A percentile compares a stretch with the other conserved stretches of the same genome.
Evolutionary conservation across 2,329 filamentous ascomycete species (phyloP).

Genomic region (Verticillium nubilum): DNA sequence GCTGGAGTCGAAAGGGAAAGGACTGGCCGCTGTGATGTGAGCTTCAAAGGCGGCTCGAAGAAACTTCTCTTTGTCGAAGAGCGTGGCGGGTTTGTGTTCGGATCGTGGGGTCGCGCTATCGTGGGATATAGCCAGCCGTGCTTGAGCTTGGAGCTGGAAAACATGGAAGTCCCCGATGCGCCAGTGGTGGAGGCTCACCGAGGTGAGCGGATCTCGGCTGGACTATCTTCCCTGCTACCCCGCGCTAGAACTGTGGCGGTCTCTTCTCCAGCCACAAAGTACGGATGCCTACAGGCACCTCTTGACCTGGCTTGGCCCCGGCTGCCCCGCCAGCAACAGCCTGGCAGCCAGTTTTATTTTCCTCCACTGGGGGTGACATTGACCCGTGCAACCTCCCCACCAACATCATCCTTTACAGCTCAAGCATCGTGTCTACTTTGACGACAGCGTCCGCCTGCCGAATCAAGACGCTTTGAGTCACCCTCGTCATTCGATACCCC

Average conservation of each 20-base stretch:
- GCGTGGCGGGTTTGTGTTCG: neutral
- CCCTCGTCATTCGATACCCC: neutral
- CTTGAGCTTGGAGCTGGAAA: slow-evolving; percentile 34
- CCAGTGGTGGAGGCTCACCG: neutral
- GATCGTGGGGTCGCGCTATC: neutral
- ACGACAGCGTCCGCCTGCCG: neutral
- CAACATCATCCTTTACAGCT: neutral
- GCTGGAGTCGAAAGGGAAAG: neutral
- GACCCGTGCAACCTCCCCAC: neutral
- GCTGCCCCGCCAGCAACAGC: slow-evolving; percentile 1
- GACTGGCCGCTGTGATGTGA: neutral
- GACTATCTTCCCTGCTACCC: neutral
- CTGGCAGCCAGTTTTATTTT: slow-evolving; percentile 1
- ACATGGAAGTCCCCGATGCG: slow-evolving; percentile 20
- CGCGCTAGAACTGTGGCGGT: neutral
- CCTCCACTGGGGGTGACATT: neutral
- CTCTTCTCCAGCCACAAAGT: neutral
- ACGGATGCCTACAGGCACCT: neutral
- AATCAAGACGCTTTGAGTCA: neutral
- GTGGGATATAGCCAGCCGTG: neutral
- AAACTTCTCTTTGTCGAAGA: neutral
- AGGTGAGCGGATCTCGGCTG: neutral
- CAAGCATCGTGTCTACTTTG: neutral
- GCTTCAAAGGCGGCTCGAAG: neutral
- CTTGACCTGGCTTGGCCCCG: neutral